Evolutionary conservation across 2,329 filamentous ascomycete species (phyloP).

Genomic region (Capronia epimyces): DNA sequence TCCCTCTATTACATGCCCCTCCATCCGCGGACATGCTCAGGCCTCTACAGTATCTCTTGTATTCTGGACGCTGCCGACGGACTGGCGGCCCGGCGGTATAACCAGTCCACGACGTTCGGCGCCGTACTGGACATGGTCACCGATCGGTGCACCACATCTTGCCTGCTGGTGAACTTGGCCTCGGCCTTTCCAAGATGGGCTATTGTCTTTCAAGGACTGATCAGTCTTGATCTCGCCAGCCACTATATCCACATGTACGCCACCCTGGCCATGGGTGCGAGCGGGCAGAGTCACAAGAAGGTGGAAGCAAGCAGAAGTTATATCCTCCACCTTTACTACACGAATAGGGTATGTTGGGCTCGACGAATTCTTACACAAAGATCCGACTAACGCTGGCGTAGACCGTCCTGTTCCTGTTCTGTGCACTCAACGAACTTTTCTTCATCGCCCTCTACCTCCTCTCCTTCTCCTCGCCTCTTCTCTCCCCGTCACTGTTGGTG

Average conservation of each 20-base stretch:
- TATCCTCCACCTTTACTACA: slow-evolving; percentile 93
- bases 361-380: background rate
- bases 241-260: slow-evolving; percentile 99
- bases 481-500: slow-evolving; percentile 73
- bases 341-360: slow-evolving; percentile 73
- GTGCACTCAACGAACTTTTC: slow-evolving; percentile 87
- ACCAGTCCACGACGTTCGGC: slow-evolving; percentile 92
- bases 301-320: slow-evolving; percentile 82
- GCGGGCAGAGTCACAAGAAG: slow-evolving; percentile 81
- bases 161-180: slow-evolving; percentile 87
- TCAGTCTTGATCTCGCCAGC: slow-evolving; percentile 86
- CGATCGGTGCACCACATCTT: slow-evolving; percentile 93
- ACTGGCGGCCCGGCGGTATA: slow-evolving; percentile 76
- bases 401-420: slow-evolving; percentile 87
- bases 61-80: slow-evolving; percentile 93
- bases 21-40: slow-evolving; percentile 47
- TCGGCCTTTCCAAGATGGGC: slow-evolving; percentile 92
- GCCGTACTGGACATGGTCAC: slow-evolving; percentile 99
- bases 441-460: slow-evolving; percentile 98
- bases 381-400: slow-evolving; percentile 36
- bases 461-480: slow-evolving; percentile 84
- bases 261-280: slow-evolving; percentile 79
- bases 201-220: slow-evolving; percentile 88
- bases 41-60: slow-evolving; percentile 85
- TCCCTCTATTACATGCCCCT: slow-evolving; percentile 99